Evolutionary conservation across 1,139 yeast genomes (phyloP).

Genomic region (Ashbya aceris): DNA sequence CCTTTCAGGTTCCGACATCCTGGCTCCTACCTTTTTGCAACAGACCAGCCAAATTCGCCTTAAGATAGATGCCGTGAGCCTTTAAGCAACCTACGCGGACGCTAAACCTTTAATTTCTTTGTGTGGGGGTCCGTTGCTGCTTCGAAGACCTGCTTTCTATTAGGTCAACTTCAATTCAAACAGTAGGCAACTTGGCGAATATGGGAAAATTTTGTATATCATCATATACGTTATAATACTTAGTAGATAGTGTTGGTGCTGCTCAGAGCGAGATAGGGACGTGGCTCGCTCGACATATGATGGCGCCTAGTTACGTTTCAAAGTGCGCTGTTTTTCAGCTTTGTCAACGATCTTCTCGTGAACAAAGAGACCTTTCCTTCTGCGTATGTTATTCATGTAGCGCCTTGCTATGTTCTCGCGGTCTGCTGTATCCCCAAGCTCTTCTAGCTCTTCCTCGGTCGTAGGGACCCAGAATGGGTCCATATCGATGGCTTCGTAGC

Average conservation of each 20-base stretch:
- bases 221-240: not conserved
- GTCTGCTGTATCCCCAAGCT: conserved; percentile 86
- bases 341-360: conserved; percentile 84
- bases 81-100: no score
- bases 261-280: no score
- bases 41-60: no score
- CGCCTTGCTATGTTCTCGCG: conserved; percentile 81
- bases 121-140: no score
- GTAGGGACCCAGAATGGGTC: conserved; percentile 99
- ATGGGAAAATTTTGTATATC: not conserved
- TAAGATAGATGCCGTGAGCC: no score
- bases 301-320: conserved; percentile 37
- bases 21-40: no score
- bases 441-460: conserved; percentile 92
- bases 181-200: not conserved
- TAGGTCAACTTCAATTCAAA: no score
- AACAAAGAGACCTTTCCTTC: conserved; percentile 80
- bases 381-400: conserved; percentile 75
- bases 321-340: conserved; percentile 88
- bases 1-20: no score
- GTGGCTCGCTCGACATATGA: no score
- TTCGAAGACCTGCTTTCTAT: no score
- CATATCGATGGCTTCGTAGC: conserved; percentile 74
- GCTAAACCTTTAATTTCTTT: no score
- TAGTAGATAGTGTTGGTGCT: not conserved